phyloP scores from a whole-genome alignment of 177 flowering plant species.

The Vitis hybrid region DNA sequence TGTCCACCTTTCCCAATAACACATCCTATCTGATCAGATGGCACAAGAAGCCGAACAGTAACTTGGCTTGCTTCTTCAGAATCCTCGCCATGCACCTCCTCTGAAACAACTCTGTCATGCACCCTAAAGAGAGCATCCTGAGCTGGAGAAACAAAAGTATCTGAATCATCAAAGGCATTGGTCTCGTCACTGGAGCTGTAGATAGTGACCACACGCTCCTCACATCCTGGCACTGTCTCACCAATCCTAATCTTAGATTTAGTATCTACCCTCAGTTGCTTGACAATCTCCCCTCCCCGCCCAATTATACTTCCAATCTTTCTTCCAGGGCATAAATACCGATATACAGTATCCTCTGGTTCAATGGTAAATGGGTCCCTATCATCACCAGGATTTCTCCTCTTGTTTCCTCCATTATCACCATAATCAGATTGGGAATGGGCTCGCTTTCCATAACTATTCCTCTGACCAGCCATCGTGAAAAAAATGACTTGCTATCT shows the following conservation, averaged over 20 bases:
- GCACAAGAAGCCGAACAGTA: conserved; percentile 76
- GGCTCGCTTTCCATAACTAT: conserved; percentile 70
- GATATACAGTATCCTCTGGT: conserved; percentile 79
- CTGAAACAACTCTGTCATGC: conserved; percentile 79
- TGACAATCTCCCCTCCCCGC: conserved; percentile 95
- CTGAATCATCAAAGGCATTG: conserved; percentile 55
- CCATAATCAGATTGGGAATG: conserved; percentile 62
- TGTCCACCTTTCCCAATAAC: conserved; percentile 96
- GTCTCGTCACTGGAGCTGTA: conserved; percentile 75
- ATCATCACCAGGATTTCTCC: conserved; percentile 74
- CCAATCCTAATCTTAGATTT: conserved; percentile 88
- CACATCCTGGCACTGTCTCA: conserved; percentile 75
- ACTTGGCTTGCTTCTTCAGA: conserved; percentile 57
- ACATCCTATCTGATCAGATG: conserved; percentile 97
- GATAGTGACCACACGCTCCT: conserved; percentile 87
- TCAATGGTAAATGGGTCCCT: conserved; percentile 63
- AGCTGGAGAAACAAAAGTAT: conserved; percentile 61
- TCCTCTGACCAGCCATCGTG: conserved; percentile 77
- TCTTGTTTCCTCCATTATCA: conserved; percentile 69
- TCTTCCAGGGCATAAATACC: conserved; percentile 77
- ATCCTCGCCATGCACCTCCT: conserved; percentile 57
- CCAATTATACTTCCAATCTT: conserved; percentile 97
- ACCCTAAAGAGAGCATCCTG: conserved; percentile 92
- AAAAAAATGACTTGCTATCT: neutral
- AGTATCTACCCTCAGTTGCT: conserved; percentile 82